Percentiles rank a stretch among this genome's conserved stretches.
phyloP scores from a whole-genome alignment of 202 grass and related monocot species.

The Setaria viridis region DNA sequence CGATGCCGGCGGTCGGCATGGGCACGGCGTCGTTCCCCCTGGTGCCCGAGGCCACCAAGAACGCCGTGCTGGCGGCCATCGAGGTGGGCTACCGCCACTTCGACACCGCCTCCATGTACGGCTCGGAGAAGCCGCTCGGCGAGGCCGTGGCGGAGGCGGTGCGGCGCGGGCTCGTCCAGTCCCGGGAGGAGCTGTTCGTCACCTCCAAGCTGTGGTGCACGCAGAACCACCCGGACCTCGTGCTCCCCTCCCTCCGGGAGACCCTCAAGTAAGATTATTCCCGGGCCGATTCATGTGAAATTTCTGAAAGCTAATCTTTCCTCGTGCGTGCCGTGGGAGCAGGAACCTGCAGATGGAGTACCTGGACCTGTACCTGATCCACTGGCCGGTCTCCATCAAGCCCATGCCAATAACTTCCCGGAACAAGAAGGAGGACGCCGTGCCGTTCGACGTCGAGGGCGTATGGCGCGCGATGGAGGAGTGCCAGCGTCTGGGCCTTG shows the following conservation, averaged over 20 bases:
- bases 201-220: constrained; percentile 70
- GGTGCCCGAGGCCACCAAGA: constrained; percentile 24
- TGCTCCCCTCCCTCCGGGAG: constrained; percentile 54
- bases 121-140: constrained; percentile 53
- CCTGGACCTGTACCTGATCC: constrained; percentile 76
- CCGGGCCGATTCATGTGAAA: too few relatives aligned
- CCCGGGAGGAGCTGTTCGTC: constrained; percentile 61
- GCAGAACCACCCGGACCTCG: constrained; percentile 51
- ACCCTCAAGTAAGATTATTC: constrained; percentile 51
- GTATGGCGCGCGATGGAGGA: constrained; percentile 82
- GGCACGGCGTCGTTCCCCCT: constrained; percentile 47
- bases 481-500: constrained; percentile 68
- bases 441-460: constrained; percentile 59
- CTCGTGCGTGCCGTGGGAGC: too few relatives aligned
- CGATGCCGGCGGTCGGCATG: constrained; percentile 64
- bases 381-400: constrained; percentile 59
- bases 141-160: constrained; percentile 51
- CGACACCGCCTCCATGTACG: constrained; percentile 56
- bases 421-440: constrained; percentile 37
- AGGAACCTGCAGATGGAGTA: constrained; percentile 73
- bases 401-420: background rate
- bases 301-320: too few relatives aligned
- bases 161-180: constrained; percentile 43
- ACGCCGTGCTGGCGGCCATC: constrained; percentile 58
- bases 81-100: constrained; percentile 71